Conservation (phyloP, 192 early-diverging fungal species). For the Rhizoclosmatium globosum region DNA sequence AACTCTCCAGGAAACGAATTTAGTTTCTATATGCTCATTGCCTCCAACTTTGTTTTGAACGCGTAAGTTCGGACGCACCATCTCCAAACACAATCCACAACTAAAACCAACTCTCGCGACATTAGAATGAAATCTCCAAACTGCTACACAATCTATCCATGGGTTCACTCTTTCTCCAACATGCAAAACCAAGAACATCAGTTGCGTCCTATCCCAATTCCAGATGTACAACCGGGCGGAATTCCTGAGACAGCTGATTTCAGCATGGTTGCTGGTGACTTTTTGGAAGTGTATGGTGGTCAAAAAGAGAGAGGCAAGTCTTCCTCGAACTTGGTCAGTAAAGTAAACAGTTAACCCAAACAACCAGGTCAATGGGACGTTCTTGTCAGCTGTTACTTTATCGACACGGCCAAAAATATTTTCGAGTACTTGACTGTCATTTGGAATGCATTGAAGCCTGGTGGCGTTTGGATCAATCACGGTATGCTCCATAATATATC, state of each 20-base stretch:
- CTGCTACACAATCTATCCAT: conserved; percentile 85
- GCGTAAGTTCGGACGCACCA: conserved; percentile 22
- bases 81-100: too few species aligned
- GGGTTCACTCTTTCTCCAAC: conserved; percentile 93
- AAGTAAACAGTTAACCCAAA: neutral
- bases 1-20: conserved; percentile 86
- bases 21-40: conserved; percentile 95
- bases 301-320: conserved; percentile 1
- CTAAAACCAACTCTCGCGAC: neutral
- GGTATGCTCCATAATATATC: conserved; percentile 35
- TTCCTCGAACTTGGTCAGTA: neutral
- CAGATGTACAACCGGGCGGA: conserved; percentile 76
- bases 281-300: conserved; percentile 83
- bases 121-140: conserved; percentile 57
- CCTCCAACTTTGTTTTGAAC: conserved; percentile 96
- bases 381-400: conserved; percentile 95
- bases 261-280: conserved; percentile 98
- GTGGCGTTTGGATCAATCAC: conserved; percentile 57
- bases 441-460: conserved; percentile 73
- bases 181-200: conserved; percentile 65
- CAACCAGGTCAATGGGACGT: conserved; percentile 78
- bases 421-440: conserved; percentile 88
- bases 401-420: conserved; percentile 96
- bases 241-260: conserved; percentile 79
- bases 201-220: conserved; percentile 74